Percentiles rank a stretch among this genome's conserved stretches.
Evolutionary conservation across 495 filamentous ascomycete species (phyloP).

Genomic region (Niebla homalea): DNA sequence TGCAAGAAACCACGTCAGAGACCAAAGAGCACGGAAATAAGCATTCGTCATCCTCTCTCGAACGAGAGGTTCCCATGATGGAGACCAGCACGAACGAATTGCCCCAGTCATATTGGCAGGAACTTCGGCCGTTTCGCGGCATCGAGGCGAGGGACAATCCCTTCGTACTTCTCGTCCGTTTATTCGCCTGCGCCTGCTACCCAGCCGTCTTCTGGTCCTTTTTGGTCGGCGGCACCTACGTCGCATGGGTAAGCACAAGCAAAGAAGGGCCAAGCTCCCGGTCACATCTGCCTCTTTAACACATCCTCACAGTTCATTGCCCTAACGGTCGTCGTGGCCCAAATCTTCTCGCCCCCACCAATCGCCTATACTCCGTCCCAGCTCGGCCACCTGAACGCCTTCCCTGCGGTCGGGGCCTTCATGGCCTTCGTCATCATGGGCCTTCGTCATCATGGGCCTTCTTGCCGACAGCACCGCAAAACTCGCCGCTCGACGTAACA

Average conservation of each 20-base stretch:
- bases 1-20: slow-evolving; percentile 26
- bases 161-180: slow-evolving; percentile 25
- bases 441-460: slow-evolving; percentile 26
- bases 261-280: not conserved
- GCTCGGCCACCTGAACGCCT: slow-evolving; percentile 31
- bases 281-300: slow-evolving; percentile 1
- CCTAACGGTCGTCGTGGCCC: slow-evolving; percentile 26
- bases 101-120: too few relatives aligned
- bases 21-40: slow-evolving; percentile 13
- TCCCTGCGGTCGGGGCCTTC: slow-evolving; percentile 34
- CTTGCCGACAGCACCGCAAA: slow-evolving; percentile 34
- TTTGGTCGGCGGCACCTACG: slow-evolving; percentile 29
- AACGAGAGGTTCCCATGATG: too few relatives aligned
- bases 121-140: slow-evolving; percentile 17
- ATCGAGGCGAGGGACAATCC: slow-evolving; percentile 24
- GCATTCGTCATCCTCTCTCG: too few relatives aligned
- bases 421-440: slow-evolving; percentile 25
- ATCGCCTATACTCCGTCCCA: slow-evolving; percentile 28
- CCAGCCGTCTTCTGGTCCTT: slow-evolving; percentile 31
- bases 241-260: slow-evolving; percentile 23
- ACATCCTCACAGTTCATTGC: slow-evolving; percentile 17
- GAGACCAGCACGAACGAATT: too few relatives aligned
- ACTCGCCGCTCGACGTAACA: slow-evolving; percentile 33
- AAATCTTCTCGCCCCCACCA: slow-evolving; percentile 28
- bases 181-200: slow-evolving; percentile 25